A percentile compares a stretch with the other conserved stretches of the same genome.
Evolutionary conservation across 306 rosid genomes (phyloP).

Genomic region (Mucuna pruriens): DNA sequence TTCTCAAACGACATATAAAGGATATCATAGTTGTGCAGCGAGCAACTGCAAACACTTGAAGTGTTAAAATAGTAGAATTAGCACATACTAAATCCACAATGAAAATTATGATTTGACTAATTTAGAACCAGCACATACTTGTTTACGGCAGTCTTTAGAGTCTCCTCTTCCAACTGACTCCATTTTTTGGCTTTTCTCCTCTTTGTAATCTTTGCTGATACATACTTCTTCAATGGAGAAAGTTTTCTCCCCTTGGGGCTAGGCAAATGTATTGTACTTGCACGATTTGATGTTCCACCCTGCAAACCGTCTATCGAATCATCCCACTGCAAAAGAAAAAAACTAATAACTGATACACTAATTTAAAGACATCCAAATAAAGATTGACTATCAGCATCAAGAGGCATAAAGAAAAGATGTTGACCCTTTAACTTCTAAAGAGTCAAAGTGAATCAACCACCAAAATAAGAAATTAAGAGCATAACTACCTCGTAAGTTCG

Average conservation of each 20-base stretch:
- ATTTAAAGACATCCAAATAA: neutral
- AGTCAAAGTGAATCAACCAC: conserved; percentile 16
- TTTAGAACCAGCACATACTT: conserved; percentile 48
- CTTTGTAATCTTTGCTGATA: conserved; percentile 9
- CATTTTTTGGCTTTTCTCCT: conserved; percentile 65
- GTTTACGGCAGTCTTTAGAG: conserved; percentile 51
- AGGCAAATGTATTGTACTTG: conserved; percentile 43
- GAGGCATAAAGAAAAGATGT: neutral
- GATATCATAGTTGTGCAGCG: neutral
- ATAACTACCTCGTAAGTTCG: conserved; percentile 56
- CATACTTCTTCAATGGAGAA: conserved; percentile 60
- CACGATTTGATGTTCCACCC: conserved; percentile 35
- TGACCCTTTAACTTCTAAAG: neutral
- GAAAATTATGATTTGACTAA: neutral
- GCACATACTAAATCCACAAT: neutral
- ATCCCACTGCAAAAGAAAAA: conserved; percentile 55
- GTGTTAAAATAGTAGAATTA: neutral
- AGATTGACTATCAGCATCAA: neutral
- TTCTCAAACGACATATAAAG: neutral
- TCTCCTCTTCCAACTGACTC: conserved; percentile 63
- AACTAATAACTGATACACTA: neutral
- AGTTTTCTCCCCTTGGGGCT: conserved; percentile 46
- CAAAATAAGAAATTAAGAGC: neutral
- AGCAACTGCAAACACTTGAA: neutral
- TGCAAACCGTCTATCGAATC: conserved; percentile 51